Evolutionary conservation across 2,329 filamentous ascomycete genomes (phyloP).

Genomic region (Hypomyces rosellus): DNA sequence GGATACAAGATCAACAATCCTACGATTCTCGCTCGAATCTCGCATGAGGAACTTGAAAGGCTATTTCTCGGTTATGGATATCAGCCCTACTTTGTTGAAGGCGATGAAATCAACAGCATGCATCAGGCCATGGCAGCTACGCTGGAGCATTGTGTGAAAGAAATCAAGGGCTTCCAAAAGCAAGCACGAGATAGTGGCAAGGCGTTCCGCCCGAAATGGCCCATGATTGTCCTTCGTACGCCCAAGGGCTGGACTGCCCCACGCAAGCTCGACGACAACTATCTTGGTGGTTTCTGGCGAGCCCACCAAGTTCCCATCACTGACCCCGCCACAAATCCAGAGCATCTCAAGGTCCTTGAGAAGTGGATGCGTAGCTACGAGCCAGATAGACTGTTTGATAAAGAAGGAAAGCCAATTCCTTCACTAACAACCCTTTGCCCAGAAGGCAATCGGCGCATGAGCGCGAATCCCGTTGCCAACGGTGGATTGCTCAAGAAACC

Average conservation of each 20-base stretch:
- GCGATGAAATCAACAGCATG: constrained; percentile 66
- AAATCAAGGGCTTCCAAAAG: constrained; percentile 65
- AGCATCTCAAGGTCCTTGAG: constrained; percentile 63
- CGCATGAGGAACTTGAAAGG: constrained; percentile 63
- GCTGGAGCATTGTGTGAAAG: constrained; percentile 62
- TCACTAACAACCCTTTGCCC: constrained; percentile 62
- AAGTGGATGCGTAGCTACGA: constrained; percentile 73
- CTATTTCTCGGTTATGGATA: constrained; percentile 72
- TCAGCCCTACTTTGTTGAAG: constrained; percentile 75
- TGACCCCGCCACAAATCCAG: constrained; percentile 58
- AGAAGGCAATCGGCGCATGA: constrained; percentile 62
- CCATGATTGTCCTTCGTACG: constrained; percentile 70
- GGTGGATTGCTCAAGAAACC: constrained; percentile 63
- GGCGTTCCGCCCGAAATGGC: constrained; percentile 66
- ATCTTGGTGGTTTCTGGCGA: constrained; percentile 71
- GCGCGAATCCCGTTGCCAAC: constrained; percentile 69
- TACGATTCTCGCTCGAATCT: constrained; percentile 65
- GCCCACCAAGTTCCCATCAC: constrained; percentile 73
- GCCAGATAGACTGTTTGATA: constrained; percentile 63
- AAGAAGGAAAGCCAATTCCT: constrained; percentile 54
- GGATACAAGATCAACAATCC: constrained; percentile 85
- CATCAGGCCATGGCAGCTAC: constrained; percentile 78
- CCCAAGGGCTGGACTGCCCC: constrained; percentile 79
- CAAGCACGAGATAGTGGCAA: constrained; percentile 64
- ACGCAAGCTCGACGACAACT: constrained; percentile 63